Percentiles rank a stretch among this genome's conserved stretches.
Evolutionary conservation across 176 grass and related monocot species (phyloP).

Genomic region (Oryza punctata): DNA sequence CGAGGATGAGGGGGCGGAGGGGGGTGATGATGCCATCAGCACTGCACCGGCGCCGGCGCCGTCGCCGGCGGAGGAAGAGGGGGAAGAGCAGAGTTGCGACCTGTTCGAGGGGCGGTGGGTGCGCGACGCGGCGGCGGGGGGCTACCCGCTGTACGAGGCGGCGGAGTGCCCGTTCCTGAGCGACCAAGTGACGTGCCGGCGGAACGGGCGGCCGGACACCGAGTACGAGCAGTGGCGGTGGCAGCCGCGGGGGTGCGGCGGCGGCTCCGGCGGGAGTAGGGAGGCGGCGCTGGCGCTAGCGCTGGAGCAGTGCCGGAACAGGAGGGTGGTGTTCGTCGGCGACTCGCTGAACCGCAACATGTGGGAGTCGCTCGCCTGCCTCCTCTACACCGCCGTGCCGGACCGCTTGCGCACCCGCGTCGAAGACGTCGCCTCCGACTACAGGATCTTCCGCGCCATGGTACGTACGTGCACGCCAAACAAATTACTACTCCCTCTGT

Average conservation of each 20-base stretch:
- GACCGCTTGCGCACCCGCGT: slow-evolving; percentile 43
- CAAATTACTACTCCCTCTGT: too few species aligned
- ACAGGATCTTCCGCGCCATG: slow-evolving; percentile 60
- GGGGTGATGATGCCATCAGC: background rate
- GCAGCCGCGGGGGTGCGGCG: slow-evolving; percentile 39
- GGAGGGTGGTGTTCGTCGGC: slow-evolving; percentile 57
- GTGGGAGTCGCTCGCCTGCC: slow-evolving; percentile 75
- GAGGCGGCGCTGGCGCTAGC: slow-evolving; percentile 16
- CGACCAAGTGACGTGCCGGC: slow-evolving; percentile 66
- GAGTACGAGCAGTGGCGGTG: slow-evolving; percentile 72
- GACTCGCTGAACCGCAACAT: slow-evolving; percentile 80
- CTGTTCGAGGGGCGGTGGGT: slow-evolving; percentile 59
- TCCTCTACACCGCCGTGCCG: slow-evolving; percentile 61
- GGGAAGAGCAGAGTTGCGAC: slow-evolving; percentile 28
- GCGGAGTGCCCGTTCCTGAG: slow-evolving; percentile 65
- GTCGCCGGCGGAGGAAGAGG: background rate
- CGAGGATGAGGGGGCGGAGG: background rate
- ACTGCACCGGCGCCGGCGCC: background rate
- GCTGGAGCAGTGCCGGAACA: slow-evolving; percentile 56
- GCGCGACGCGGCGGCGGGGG: slow-evolving; percentile 11
- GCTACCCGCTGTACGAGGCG: slow-evolving; percentile 56
- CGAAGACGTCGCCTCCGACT: slow-evolving; percentile 3
- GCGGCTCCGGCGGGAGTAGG: background rate
- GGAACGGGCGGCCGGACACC: slow-evolving; percentile 58
- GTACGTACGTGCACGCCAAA: slow-evolving; percentile 48